These are phyloP conservation scores for Gossypium rotundifolium DNA, from an alignment of 345 rosid species.

Conservation along the genomic window DNA sequence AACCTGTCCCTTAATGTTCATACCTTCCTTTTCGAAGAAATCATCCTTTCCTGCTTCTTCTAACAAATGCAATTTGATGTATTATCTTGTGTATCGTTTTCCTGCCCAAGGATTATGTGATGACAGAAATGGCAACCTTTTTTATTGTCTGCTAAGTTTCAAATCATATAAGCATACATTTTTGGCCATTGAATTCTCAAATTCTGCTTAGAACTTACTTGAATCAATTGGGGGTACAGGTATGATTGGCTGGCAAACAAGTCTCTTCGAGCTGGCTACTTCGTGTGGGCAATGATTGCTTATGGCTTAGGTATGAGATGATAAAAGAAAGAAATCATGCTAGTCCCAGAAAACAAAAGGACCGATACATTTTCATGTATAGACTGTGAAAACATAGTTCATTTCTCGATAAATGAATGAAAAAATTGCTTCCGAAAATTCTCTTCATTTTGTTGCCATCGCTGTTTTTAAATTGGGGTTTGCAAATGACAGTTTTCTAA, in stretches of 20 bases:
- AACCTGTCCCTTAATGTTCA: not conserved
- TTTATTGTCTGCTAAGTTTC: not conserved
- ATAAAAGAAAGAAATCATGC: not conserved
- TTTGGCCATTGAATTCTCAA: not conserved
- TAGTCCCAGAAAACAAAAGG: not conserved
- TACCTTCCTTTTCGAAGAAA: not conserved
- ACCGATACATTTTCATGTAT: not conserved
- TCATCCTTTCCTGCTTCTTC: not conserved
- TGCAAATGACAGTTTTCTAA: not conserved
- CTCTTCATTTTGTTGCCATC: not conserved
- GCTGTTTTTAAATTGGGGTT: not conserved
- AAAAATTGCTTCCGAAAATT: not conserved
- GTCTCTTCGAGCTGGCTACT: conserved; percentile 80
- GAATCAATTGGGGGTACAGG: conserved; percentile 33
- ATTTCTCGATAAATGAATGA: not conserved
- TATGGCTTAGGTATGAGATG: conserved; percentile 71
- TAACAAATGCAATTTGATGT: not conserved
- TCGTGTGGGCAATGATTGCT: conserved; percentile 89
- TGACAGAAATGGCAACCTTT: not conserved
- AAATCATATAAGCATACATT: not conserved
- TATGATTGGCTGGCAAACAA: conserved; percentile 87
- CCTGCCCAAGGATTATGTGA: not conserved
- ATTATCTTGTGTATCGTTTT: not conserved
- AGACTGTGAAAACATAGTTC: not conserved
- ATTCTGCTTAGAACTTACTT: not conserved